Conservation (phyloP, 106 monocot genomes). For the Posidonia australis region DNA sequence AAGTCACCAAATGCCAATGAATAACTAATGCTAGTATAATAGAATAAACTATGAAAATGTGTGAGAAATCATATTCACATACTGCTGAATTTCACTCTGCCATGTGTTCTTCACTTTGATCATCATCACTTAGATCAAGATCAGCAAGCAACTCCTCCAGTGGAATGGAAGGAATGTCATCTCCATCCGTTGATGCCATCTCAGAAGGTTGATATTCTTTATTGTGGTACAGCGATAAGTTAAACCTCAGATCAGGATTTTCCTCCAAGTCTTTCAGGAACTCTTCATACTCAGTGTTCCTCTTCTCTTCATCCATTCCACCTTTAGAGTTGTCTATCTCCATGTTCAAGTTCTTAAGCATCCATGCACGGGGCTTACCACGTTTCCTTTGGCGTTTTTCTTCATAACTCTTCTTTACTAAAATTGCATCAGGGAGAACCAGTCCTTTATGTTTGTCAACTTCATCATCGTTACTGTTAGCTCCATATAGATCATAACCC, state of each 20-base stretch:
- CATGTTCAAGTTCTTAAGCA: conserved; percentile 65
- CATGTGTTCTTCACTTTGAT: conserved; percentile 24
- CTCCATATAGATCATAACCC: conserved; percentile 70
- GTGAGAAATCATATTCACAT: not conserved
- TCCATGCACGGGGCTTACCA: conserved; percentile 56
- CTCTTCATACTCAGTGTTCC: conserved; percentile 51
- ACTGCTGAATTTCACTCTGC: not conserved
- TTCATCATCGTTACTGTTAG: conserved; percentile 67
- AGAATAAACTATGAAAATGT: too few species aligned
- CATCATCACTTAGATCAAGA: conserved; percentile 39
- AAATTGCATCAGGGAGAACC: conserved; percentile 31
- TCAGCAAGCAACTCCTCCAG: conserved; percentile 71
- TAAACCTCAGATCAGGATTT: conserved; percentile 58
- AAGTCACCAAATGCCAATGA: too few species aligned
- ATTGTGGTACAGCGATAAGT: conserved; percentile 61
- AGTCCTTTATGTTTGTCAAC: conserved; percentile 53
- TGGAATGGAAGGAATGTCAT: conserved; percentile 40
- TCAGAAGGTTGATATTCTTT: conserved; percentile 56
- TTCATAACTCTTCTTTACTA: conserved; percentile 84
- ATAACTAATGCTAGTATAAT: too few species aligned
- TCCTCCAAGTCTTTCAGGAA: conserved; percentile 72
- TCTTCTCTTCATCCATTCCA: conserved; percentile 54
- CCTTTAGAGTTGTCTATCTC: conserved; percentile 38
- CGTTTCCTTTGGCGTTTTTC: conserved; percentile 39
- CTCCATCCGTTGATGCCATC: conserved; percentile 50